Evolutionary conservation across 129 eudicot species (phyloP).

Genomic region (Lactuca sativa): DNA sequence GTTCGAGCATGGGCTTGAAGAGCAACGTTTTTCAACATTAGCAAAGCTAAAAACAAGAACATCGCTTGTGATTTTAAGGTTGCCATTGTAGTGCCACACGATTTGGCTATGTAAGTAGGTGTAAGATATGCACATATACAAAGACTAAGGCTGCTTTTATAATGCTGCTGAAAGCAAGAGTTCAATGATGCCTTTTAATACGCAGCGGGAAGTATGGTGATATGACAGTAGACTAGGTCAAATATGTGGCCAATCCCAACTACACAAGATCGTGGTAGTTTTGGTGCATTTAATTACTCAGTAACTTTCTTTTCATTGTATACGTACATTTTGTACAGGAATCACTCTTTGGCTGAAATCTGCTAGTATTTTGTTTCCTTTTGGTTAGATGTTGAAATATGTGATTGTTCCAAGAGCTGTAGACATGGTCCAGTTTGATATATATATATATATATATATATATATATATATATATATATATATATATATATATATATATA

Average conservation of each 20-base stretch:
- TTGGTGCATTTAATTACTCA: slow-evolving; percentile 34
- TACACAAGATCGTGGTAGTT: slow-evolving; percentile 32
- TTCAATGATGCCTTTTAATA: slow-evolving; percentile 24
- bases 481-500: too few relatives aligned
- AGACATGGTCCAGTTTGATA: too few relatives aligned
- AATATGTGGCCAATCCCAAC: slow-evolving; percentile 35
- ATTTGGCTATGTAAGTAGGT: neutral
- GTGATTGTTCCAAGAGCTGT: too few relatives aligned
- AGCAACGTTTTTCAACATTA: slow-evolving; percentile 12
- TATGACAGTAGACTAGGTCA: neutral
- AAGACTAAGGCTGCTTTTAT: slow-evolving; percentile 3
- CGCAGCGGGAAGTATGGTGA: slow-evolving; percentile 23
- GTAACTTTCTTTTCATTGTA: neutral
- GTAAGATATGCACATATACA: slow-evolving; percentile 19
- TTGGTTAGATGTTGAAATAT: too few relatives aligned
- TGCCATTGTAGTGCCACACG: slow-evolving; percentile 29
- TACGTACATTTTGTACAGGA: neutral
- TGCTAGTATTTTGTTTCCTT: neutral
- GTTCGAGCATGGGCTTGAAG: slow-evolving; percentile 35
- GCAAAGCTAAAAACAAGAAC: slow-evolving; percentile 12
- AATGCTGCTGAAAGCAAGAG: slow-evolving; percentile 26
- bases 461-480: too few relatives aligned
- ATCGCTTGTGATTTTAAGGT: slow-evolving; percentile 13
- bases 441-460: too few relatives aligned
- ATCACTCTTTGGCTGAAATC: neutral